Percentiles rank a stretch among this genome's conserved stretches.
Conservation (phyloP, 805 yeast species). For the Scheffersomyces amazonensis region DNA sequence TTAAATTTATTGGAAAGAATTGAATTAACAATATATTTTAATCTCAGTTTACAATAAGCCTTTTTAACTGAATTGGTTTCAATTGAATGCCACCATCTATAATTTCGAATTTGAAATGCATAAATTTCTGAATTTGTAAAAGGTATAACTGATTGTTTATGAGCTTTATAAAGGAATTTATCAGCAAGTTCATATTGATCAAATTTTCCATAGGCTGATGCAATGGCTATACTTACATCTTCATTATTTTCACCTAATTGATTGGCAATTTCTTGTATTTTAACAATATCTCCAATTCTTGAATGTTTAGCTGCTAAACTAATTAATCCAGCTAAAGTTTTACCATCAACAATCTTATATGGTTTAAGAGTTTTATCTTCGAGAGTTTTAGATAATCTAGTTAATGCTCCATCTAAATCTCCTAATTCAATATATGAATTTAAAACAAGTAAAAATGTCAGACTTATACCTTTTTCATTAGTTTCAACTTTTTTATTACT, state of each 20-base stretch:
- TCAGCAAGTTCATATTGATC: constrained; percentile 34
- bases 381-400: constrained; percentile 19
- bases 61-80: constrained; percentile 3
- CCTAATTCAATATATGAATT: constrained; percentile 21
- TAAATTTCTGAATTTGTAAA: constrained; percentile 24
- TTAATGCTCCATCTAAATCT: constrained; percentile 24
- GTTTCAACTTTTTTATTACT: constrained; percentile 9
- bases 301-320: constrained; percentile 18
- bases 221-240: constrained; percentile 23
- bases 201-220: constrained; percentile 24
- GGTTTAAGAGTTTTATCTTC: constrained; percentile 12
- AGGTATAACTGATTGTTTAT: constrained; percentile 24
- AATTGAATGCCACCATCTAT: constrained; percentile 23
- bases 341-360: constrained; percentile 13
- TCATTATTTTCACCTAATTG: constrained; percentile 16
- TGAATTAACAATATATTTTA: background rate
- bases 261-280: constrained; percentile 14
- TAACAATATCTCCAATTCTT: constrained; percentile 17
- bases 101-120: constrained; percentile 26
- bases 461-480: constrained; percentile 14
- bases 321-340: constrained; percentile 15
- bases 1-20: background rate
- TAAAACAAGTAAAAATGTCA: constrained; percentile 25
- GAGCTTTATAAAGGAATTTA: constrained; percentile 26
- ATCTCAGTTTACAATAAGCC: constrained; percentile 1